A percentile compares a stretch with the other conserved stretches of the same genome.
Conservation (phyloP, 1,139 yeast genomes). For the Debaryomyces robertsiae region DNA sequence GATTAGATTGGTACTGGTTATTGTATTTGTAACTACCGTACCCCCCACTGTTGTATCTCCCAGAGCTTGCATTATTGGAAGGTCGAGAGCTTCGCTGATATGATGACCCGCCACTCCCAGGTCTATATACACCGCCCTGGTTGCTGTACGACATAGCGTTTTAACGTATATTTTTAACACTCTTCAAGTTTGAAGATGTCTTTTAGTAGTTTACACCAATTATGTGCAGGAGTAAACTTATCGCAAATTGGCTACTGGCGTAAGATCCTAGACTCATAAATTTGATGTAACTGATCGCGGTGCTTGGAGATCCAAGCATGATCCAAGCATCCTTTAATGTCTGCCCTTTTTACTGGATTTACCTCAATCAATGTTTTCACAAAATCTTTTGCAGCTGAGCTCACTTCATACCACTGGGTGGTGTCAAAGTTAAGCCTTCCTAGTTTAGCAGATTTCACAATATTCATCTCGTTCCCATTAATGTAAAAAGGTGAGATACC, state of each 20-base stretch:
- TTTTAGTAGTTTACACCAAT: too few species aligned
- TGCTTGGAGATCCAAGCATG: constrained; percentile 49
- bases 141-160: constrained; percentile 7
- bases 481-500: constrained; percentile 67
- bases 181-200: too few species aligned
- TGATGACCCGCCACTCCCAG: constrained; percentile 6
- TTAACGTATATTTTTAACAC: not conserved
- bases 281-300: constrained; percentile 16
- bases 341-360: constrained; percentile 37
- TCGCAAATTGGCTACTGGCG: not conserved
- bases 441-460: constrained; percentile 39
- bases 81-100: constrained; percentile 9
- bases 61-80: constrained; percentile 1
- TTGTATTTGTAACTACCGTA: constrained; percentile 1
- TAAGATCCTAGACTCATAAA: constrained; percentile 18
- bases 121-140: constrained; percentile 9
- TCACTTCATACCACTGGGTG: constrained; percentile 43
- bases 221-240: constrained; percentile 7
- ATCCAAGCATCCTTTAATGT: constrained; percentile 27
- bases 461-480: constrained; percentile 37
- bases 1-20: constrained; percentile 5
- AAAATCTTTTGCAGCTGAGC: constrained; percentile 45
- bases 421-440: constrained; percentile 45
- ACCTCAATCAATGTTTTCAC: constrained; percentile 41
- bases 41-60: constrained; percentile 2